phyloP scores from a whole-genome alignment of 495 filamentous ascomycete species.

The Thermothielavioides terrestris region DNA sequence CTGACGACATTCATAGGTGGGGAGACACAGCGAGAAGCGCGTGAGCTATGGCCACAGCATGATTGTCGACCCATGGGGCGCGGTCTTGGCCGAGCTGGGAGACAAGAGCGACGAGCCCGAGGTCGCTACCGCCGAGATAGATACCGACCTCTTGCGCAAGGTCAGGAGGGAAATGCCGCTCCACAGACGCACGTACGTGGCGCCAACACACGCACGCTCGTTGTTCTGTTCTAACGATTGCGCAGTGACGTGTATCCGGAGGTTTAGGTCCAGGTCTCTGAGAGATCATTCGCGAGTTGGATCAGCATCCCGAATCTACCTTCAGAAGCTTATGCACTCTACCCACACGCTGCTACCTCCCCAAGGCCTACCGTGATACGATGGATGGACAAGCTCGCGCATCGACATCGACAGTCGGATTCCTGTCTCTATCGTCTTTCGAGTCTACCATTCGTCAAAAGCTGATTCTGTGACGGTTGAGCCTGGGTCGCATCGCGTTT shows the following conservation, averaged over 20 bases:
- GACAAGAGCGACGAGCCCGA: conserved; percentile 36
- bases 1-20: not conserved
- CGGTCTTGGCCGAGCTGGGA: conserved; percentile 56
- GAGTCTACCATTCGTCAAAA: not conserved
- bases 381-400: too few species aligned
- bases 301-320: too few species aligned
- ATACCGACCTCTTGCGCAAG: conserved; percentile 36
- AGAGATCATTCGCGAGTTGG: too few species aligned
- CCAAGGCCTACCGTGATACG: too few species aligned
- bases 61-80: conserved; percentile 84
- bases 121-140: conserved; percentile 41
- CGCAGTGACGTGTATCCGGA: conserved; percentile 24
- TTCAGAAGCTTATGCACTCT: too few species aligned
- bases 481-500: not conserved
- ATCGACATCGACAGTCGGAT: too few species aligned
- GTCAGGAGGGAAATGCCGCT: conserved; percentile 56
- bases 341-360: too few species aligned
- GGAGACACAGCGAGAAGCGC: conserved; percentile 64
- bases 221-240: not conserved
- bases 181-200: conserved; percentile 42
- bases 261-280: conserved; percentile 10
- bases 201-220: not conserved
- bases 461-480: conserved; percentile 23
- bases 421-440: too few species aligned
- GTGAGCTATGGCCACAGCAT: conserved; percentile 83